phyloP scores from a whole-genome alignment of 2,329 filamentous ascomycete genomes.

The Fusarium begoniae region DNA sequence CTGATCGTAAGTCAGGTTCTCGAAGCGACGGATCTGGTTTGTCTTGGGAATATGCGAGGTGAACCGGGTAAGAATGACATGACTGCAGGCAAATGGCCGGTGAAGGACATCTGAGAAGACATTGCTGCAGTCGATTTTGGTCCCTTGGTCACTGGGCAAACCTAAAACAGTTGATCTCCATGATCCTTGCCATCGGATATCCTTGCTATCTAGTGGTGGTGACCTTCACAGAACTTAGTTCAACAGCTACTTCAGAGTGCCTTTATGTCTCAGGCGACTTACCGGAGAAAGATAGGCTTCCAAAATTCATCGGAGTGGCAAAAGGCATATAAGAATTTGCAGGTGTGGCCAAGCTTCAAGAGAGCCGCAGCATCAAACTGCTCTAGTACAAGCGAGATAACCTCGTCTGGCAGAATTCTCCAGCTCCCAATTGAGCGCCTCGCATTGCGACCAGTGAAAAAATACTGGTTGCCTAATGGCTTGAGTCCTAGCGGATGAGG shows the following conservation, averaged over 20 bases:
- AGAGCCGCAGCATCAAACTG: slow-evolving; percentile 72
- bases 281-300: slow-evolving; percentile 87
- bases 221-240: slow-evolving; percentile 40
- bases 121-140: slow-evolving; percentile 74
- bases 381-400: slow-evolving; percentile 80
- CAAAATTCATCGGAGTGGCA: slow-evolving; percentile 86
- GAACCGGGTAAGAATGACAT: slow-evolving; percentile 74
- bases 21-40: slow-evolving; percentile 78
- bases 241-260: slow-evolving; percentile 12
- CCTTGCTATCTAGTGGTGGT: slow-evolving; percentile 44
- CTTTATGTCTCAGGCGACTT: slow-evolving; percentile 56
- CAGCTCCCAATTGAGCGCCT: slow-evolving; percentile 73
- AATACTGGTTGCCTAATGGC: slow-evolving; percentile 83
- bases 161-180: slow-evolving; percentile 84
- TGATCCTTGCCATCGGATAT: slow-evolving; percentile 74
- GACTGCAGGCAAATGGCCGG: slow-evolving; percentile 88
- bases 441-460: slow-evolving; percentile 72
- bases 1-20: slow-evolving; percentile 74
- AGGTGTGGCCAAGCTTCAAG: slow-evolving; percentile 75
- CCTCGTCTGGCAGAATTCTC: slow-evolving; percentile 78
- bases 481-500: slow-evolving; percentile 85
- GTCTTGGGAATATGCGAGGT: slow-evolving; percentile 73
- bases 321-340: slow-evolving; percentile 88
- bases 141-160: slow-evolving; percentile 59
- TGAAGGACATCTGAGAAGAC: slow-evolving; percentile 93